These are phyloP conservation scores for Artemisia argyi DNA, from an alignment of 129 eudicot species.

Conservation along the genomic window DNA sequence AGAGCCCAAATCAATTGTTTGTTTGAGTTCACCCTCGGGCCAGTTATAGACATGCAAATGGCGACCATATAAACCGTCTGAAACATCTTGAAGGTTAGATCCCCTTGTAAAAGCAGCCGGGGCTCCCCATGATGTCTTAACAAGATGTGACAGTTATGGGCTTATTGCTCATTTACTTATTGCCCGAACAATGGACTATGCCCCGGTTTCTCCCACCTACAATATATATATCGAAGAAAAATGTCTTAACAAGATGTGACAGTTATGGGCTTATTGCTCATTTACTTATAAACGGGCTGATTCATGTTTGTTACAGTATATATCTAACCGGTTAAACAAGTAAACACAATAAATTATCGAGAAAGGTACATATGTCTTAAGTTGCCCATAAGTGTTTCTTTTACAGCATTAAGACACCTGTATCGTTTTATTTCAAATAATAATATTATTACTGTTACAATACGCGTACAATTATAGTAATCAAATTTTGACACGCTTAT, in stretches of 20 bases:
- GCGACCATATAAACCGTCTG: slow-evolving; percentile 89
- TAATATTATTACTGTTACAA: not conserved
- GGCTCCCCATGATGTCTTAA: slow-evolving; percentile 99
- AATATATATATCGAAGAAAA: not conserved
- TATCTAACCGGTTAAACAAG: not conserved
- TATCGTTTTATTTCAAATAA: not conserved
- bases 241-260: not conserved
- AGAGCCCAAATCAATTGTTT: slow-evolving; percentile 80
- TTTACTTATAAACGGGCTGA: not conserved
- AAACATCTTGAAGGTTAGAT: slow-evolving; percentile 82
- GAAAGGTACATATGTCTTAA: too few species aligned
- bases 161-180: too few species aligned
- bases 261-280: not conserved
- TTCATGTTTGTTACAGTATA: too few species aligned
- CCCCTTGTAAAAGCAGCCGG: slow-evolving; percentile 91
- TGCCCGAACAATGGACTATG: slow-evolving; percentile 86
- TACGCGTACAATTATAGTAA: not conserved
- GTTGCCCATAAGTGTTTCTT: too few species aligned
- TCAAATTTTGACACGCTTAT: not conserved
- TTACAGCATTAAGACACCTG: not conserved
- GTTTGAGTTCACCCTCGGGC: slow-evolving; percentile 94
- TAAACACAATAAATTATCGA: not conserved
- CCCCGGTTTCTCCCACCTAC: slow-evolving; percentile 97
- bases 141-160: too few species aligned
- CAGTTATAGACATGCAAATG: slow-evolving; percentile 90